Conservation (phyloP, 352 stramenopile genomes). For the Globisporangium uncinulatum region DNA sequence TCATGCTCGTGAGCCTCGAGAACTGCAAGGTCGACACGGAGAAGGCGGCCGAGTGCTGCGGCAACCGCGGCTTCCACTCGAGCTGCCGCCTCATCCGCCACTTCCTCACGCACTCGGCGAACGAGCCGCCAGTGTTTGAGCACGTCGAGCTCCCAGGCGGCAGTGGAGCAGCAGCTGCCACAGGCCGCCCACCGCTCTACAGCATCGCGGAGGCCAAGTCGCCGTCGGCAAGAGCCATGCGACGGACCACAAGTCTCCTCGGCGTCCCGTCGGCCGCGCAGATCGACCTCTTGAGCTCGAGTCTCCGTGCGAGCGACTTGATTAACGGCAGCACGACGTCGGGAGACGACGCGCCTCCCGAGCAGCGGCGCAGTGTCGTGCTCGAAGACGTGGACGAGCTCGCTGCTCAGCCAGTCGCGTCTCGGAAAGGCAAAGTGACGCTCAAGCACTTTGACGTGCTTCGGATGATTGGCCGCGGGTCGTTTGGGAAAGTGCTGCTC, state of each 20-base stretch:
- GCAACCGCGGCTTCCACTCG: slow-evolving; percentile 55
- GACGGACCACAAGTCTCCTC: slow-evolving; percentile 5
- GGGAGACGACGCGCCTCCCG: slow-evolving; percentile 15
- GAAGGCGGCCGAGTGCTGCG: slow-evolving; percentile 50
- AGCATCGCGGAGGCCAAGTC: slow-evolving; percentile 51
- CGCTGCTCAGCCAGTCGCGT: slow-evolving; percentile 14
- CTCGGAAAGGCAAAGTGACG: slow-evolving; percentile 47
- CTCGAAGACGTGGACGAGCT: slow-evolving; percentile 63
- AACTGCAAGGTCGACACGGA: slow-evolving; percentile 77
- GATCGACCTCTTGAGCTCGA: slow-evolving; percentile 43
- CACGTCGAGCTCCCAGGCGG: slow-evolving; percentile 25
- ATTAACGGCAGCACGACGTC: slow-evolving; percentile 22
- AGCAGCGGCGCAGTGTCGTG: slow-evolving; percentile 54
- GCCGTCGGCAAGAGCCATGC: slow-evolving; percentile 14
- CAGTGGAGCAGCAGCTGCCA: neutral
- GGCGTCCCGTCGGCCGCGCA: slow-evolving; percentile 16
- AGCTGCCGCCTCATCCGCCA: slow-evolving; percentile 65
- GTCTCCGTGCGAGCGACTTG: slow-evolving; percentile 33
- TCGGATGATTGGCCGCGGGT: slow-evolving; percentile 90
- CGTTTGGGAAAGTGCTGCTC: slow-evolving; percentile 91
- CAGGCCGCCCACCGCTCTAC: slow-evolving; percentile 23
- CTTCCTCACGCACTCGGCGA: slow-evolving; percentile 72
- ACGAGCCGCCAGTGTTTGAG: slow-evolving; percentile 68
- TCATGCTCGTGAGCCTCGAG: slow-evolving; percentile 76
- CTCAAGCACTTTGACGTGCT: slow-evolving; percentile 87